Base-by-base conservation (phyloP, 2,329 filamentous ascomycete genomes). In the Saccharata proteae region DNA sequence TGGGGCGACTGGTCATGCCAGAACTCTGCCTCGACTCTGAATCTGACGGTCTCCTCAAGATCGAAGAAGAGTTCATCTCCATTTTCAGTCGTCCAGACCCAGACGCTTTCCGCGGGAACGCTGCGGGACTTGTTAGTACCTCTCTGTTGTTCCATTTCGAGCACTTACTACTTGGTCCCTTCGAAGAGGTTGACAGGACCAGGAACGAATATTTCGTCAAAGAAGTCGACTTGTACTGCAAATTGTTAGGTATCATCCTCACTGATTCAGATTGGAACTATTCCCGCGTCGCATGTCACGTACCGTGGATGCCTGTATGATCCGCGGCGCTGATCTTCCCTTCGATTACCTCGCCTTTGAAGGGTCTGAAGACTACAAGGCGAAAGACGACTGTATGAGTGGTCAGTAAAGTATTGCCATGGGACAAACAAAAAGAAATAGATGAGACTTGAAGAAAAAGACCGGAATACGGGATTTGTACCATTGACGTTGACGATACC, bases 401-500 rank as follows among this genome's bases (percentile, higher is more conserved):
- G n/a, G n/a, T n/a, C n/a, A n/a, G n/a, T n/a, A n/a, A 41, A 4
- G 4, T 7, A 19, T 14, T 33, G 34, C n/a, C 30, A 35, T n/a
- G n/a, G n/a, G n/a, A n/a, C n/a, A 19, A 32, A 13, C 17, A 25
- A 9, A 22, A 20, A 21, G 18, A 26, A 13, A 28, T 4, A 32
- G n/a, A 15, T 26, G 4, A 30, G 8, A 6, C 12, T 15, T 6
- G n/a, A 21, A 14, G 1, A 29, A 4, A 3, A 16, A n/a, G 16
- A 12, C 6, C 9, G 12, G 18, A 23, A 19, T 29, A 10, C 19
- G 18, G 33, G 11, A 5, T 21, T 34, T 59, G 36, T 64, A 85
- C 84, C 81, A 52, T 96, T 96, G 26, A 96, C 83, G 46, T 96
- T 93, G 29, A 93, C 86, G 19, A 88, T 71, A 14, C 90, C 90